phyloP scores from a whole-genome alignment of 2,329 filamentous ascomycete genomes.

The Aureobasidium vineae region DNA sequence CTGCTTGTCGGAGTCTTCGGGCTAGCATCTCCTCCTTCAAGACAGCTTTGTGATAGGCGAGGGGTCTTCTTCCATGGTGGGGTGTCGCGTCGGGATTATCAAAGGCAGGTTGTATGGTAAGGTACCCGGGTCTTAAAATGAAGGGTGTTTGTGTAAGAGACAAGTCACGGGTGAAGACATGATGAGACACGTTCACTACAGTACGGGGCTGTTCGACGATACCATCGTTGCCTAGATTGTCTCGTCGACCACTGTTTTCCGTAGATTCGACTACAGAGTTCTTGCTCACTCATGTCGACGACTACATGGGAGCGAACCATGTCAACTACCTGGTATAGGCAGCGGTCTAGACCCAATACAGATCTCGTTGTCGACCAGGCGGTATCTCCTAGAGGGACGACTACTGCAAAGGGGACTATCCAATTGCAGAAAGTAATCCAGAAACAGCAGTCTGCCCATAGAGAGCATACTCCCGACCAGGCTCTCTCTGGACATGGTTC shows the following conservation, averaged over 20 bases:
- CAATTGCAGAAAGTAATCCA: neutral
- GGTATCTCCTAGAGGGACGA: neutral
- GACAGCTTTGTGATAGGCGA: neutral
- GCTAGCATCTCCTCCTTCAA: neutral
- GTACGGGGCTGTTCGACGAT: neutral
- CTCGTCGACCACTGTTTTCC: neutral
- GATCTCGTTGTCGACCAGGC: neutral
- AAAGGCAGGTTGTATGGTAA: neutral
- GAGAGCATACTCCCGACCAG: neutral
- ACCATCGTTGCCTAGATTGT: neutral
- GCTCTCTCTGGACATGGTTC: neutral
- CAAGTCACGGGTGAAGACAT: neutral
- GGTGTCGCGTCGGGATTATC: neutral
- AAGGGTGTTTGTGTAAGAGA: neutral
- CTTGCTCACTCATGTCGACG: neutral
- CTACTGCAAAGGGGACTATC: neutral
- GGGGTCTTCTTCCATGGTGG: neutral
- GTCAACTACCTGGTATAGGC: neutral
- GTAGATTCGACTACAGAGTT: neutral
- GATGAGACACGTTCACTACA: neutral
- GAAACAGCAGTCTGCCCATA: neutral
- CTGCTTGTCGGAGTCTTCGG: neutral
- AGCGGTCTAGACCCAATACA: neutral
- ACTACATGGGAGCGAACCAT: neutral
- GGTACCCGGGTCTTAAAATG: neutral